Conservation (phyloP, 306 rosid species). For the Gillenia trifoliata region DNA sequence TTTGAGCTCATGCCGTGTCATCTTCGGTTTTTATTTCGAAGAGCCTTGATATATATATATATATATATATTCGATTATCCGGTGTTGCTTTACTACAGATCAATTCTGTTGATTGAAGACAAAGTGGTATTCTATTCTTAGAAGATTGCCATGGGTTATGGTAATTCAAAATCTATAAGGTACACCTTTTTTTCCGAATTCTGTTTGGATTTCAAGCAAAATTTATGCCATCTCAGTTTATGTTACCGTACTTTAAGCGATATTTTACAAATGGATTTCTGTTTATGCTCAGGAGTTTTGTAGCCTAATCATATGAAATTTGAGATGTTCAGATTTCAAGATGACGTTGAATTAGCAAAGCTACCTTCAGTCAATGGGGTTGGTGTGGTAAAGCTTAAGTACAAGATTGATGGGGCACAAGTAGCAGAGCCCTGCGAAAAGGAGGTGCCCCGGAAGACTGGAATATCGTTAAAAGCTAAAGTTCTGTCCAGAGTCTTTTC, state of each 20-base stretch:
- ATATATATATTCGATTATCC: constrained; percentile 1
- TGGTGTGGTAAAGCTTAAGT: constrained; percentile 27
- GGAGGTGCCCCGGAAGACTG: constrained; percentile 17
- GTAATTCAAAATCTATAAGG: constrained; percentile 65
- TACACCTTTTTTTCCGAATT: constrained; percentile 21
- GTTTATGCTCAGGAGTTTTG: not conserved
- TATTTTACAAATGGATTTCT: not conserved
- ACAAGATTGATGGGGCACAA: constrained; percentile 30
- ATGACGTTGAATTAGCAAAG: constrained; percentile 28
- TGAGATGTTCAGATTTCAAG: constrained; percentile 39
- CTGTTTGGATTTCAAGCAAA: not conserved
- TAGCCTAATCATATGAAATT: not conserved
- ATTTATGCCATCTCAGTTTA: not conserved
- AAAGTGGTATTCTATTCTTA: constrained; percentile 15
- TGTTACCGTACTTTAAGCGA: not conserved
- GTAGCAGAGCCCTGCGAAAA: constrained; percentile 15
- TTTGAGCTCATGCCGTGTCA: constrained; percentile 20
- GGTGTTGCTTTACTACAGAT: not conserved
- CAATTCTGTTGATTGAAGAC: constrained; percentile 21
- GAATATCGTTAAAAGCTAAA: constrained; percentile 31
- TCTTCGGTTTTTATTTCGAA: constrained; percentile 14
- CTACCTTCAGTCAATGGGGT: constrained; percentile 18
- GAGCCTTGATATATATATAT: not conserved
- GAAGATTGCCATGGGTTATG: constrained; percentile 53
- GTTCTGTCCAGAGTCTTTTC: constrained; percentile 51